phyloP scores from a whole-genome alignment of 1,284 basidiomycete species.

The Caloboletus firmus region DNA sequence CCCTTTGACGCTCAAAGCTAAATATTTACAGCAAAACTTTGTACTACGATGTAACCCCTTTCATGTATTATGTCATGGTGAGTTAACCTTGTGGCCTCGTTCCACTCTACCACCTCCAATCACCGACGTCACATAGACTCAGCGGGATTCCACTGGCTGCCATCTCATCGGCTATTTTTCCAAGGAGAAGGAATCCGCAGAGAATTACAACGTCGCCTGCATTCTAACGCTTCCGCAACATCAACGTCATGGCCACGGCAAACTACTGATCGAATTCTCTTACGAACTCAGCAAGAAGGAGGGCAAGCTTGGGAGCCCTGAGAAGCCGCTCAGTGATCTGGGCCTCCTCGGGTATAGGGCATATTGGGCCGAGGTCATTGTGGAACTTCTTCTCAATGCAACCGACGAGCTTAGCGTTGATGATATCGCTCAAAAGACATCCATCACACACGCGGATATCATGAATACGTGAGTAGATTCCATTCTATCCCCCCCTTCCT shows the following conservation, averaged over 20 bases:
- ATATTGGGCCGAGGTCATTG: constrained; percentile 97
- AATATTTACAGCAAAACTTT: constrained; percentile 81
- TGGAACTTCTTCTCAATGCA: constrained; percentile 82
- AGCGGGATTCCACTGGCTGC: constrained; percentile 87
- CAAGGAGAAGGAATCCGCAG: constrained; percentile 98
- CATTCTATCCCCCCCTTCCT: constrained; percentile 3
- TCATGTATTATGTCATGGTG: constrained; percentile 99
- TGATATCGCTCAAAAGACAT: constrained; percentile 94
- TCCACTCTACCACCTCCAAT: constrained; percentile 16
- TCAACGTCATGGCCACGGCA: constrained; percentile 95
- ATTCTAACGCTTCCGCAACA: constrained; percentile 97
- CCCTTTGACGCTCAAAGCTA: constrained; percentile 22
- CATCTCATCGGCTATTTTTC: constrained; percentile 99
- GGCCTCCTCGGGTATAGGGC: constrained; percentile 93
- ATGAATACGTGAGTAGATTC: constrained; percentile 87
- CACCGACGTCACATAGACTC: constrained; percentile 49
- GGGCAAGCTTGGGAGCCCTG: constrained; percentile 92
- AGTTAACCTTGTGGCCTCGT: constrained; percentile 24
- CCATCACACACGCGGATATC: constrained; percentile 96
- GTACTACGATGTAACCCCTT: constrained; percentile 99
- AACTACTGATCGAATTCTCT: constrained; percentile 95
- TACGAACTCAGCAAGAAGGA: constrained; percentile 98
- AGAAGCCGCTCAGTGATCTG: constrained; percentile 96
- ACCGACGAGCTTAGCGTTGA: constrained; percentile 88
- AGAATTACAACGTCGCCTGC: constrained; percentile 99